Base-by-base conservation (phyloP, 306 rosid species). In the Benincasa hispida region DNA sequence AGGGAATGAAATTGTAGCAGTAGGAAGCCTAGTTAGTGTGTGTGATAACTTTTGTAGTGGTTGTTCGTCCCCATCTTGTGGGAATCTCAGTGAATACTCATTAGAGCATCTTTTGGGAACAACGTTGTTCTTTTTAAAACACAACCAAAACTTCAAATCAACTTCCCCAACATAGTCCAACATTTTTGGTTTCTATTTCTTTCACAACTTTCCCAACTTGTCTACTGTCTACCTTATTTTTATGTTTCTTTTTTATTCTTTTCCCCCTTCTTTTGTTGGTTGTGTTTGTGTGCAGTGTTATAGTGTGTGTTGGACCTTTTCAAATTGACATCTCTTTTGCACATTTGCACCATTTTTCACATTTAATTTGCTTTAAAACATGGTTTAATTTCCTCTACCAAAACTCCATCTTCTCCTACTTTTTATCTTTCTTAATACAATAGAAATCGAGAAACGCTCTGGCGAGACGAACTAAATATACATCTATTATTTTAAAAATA, bases 21-120 rank as follows among this genome's bases (percentile, higher is more conserved):
- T 24, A 59, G 39, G 5, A 45, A 5, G 50, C 50, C 4, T 24
- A 56, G 13, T 5, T 8, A n/a, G 74, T 39, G 30, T 27, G 4
- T 17, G 30, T 21, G 54, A 41, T 37, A 25, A 74, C 82, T 84
- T 82, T 86, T 74, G 39, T 57, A 62, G 84, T 83, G 89, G 80
- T 32, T 73, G 55, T 60, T 79, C 79, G 69, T 83, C 85, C 85
- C 89, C 77, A 86, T 88, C 75, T 63, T 84, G 79, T 86, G 85
- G 91, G 93, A 87, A 84, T 87, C 85, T 82, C 73, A 82, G 70
- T 76, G 50, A 82, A 86, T 82, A 82, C 17, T 0, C 15, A 11
- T 22, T 18, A 42, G 83, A 70, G 95, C 91, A 87, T 89, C 91
- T 92, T 70, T 76, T 60, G 24, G 63, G 25, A 27, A 8, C 32